These are phyloP conservation scores for Hyaloscypha hepaticicola DNA, from an alignment of 495 filamentous ascomycete genomes.

Conservation along the genomic window DNA sequence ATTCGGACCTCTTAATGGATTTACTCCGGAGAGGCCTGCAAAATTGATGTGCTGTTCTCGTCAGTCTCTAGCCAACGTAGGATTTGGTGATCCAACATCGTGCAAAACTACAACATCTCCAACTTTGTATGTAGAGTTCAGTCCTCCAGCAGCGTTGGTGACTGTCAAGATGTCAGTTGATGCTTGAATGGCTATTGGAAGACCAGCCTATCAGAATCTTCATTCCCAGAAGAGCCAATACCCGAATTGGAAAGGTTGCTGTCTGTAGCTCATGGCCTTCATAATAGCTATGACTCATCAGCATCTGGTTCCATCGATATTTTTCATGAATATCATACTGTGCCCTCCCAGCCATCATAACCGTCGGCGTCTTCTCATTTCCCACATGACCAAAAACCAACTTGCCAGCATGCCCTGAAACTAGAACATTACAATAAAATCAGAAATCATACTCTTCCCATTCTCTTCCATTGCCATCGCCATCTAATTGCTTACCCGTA, in stretches of 20 bases:
- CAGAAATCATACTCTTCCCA: background rate
- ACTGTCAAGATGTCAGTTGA: slow-evolving; percentile 42
- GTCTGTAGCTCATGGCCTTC: slow-evolving; percentile 70
- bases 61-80: slow-evolving; percentile 27
- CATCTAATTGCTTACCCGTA: slow-evolving; percentile 52
- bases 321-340: slow-evolving; percentile 57
- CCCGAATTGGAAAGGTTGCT: slow-evolving; percentile 68
- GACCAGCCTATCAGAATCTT: slow-evolving; percentile 59
- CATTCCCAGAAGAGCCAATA: slow-evolving; percentile 67
- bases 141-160: slow-evolving; percentile 75
- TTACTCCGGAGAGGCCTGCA: slow-evolving; percentile 64
- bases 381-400: slow-evolving; percentile 68
- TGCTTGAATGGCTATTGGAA: slow-evolving; percentile 8
- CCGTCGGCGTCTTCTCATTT: slow-evolving; percentile 51
- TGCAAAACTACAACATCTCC: slow-evolving; percentile 73
- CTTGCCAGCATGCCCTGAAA: slow-evolving; percentile 65
- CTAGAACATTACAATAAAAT: background rate
- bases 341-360: slow-evolving; percentile 71
- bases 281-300: slow-evolving; percentile 59
- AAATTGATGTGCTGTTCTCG: slow-evolving; percentile 64
- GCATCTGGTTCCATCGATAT: background rate
- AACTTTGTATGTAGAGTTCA: slow-evolving; percentile 66
- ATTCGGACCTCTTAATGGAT: slow-evolving; percentile 74
- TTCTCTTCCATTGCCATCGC: background rate
- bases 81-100: slow-evolving; percentile 50